These are phyloP conservation scores for Paramecium sonneborni DNA, from an alignment of 73 alveolate species.

Conservation along the genomic window DNA sequence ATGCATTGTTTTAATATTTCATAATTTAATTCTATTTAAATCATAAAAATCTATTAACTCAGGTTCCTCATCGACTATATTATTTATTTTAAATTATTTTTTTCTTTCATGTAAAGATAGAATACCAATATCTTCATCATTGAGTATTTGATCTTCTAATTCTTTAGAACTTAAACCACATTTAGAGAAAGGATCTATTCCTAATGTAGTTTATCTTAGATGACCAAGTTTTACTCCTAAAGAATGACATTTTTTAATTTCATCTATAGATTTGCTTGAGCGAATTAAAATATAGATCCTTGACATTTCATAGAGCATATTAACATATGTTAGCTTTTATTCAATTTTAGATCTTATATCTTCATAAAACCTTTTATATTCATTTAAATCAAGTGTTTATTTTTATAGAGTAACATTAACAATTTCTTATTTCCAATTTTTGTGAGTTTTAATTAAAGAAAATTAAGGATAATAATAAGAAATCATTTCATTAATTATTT, in stretches of 20 bases:
- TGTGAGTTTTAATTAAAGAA: not conserved
- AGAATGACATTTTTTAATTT: not conserved
- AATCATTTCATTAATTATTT: not conserved
- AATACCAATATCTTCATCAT: not conserved
- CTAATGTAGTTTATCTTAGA: not conserved
- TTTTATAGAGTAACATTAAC: not conserved
- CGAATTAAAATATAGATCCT: not conserved
- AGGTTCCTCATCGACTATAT: too few relatives aligned
- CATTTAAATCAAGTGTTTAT: too few relatives aligned
- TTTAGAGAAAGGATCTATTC: not conserved
- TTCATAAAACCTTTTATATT: not conserved
- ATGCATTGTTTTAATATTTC: too few relatives aligned
- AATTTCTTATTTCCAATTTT: not conserved
- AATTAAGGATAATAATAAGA: not conserved
- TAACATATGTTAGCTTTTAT: not conserved
- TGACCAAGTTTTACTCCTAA: not conserved
- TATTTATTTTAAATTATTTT: too few relatives aligned
- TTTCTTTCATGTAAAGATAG: too few relatives aligned
- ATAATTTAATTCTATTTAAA: too few relatives aligned
- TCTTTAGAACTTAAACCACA: too few relatives aligned
- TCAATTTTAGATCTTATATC: not conserved
- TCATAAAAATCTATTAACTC: too few relatives aligned
- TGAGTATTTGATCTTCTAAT: not conserved
- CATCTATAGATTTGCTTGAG: not conserved
- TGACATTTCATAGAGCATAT: not conserved